Evolutionary conservation across 352 stramenopile species (phyloP).

Genomic region (Ophiocytium majus): DNA sequence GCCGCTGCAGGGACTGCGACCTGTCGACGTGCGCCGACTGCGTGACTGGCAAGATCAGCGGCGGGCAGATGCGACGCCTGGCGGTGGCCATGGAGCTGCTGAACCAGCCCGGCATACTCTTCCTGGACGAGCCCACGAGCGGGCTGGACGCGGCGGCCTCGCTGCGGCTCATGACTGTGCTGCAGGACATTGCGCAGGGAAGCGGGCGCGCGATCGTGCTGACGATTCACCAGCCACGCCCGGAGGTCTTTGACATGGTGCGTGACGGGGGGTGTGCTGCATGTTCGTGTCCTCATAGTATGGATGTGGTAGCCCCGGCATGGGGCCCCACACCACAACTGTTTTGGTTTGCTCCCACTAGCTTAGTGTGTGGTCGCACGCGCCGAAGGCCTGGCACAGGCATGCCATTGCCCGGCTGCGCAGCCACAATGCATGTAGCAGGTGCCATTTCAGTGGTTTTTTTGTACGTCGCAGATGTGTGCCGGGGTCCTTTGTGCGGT

Average conservation of each 20-base stretch:
- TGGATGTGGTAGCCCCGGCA: too few relatives aligned
- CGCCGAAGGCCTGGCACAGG: too few relatives aligned
- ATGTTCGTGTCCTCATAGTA: too few relatives aligned
- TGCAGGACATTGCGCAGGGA: neutral
- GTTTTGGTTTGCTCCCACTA: neutral
- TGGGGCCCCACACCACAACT: neutral
- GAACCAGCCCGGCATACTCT: conserved; percentile 17
- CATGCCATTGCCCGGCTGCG: too few relatives aligned
- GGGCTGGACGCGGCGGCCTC: conserved; percentile 18
- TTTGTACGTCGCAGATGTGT: too few relatives aligned
- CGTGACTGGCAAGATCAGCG: conserved; percentile 19
- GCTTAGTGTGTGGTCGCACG: too few relatives aligned
- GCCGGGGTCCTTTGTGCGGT: too few relatives aligned
- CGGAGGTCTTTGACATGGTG: conserved; percentile 23
- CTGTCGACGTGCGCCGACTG: neutral
- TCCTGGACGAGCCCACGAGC: conserved; percentile 36
- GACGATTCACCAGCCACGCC: conserved; percentile 32
- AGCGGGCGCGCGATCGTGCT: conserved; percentile 6
- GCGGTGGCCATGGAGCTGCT: conserved; percentile 28
- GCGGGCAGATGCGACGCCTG: conserved; percentile 23
- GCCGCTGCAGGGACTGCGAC: neutral
- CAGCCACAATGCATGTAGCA: too few relatives aligned
- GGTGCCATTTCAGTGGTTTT: too few relatives aligned
- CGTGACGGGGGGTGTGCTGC: neutral
- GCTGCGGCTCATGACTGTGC: conserved; percentile 19